phyloP scores from a whole-genome alignment of 2,329 filamentous ascomycete genomes.

The Penicillium palitans region DNA sequence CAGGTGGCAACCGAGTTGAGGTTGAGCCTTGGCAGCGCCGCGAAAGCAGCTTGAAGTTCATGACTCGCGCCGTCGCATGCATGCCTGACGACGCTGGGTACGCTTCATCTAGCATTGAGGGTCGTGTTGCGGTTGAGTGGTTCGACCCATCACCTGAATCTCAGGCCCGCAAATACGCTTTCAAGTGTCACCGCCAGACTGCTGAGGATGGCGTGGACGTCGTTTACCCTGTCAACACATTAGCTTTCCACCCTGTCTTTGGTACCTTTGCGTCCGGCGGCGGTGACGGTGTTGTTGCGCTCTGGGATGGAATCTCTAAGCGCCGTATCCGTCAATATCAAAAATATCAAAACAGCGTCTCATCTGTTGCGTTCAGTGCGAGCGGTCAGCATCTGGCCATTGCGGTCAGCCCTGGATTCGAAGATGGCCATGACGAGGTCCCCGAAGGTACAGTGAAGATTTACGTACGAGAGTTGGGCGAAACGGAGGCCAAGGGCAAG shows the following conservation, averaged over 20 bases:
- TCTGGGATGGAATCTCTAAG: constrained; percentile 93
- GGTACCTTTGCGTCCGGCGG: constrained; percentile 88
- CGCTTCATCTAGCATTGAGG: constrained; percentile 88
- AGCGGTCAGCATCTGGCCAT: constrained; percentile 79
- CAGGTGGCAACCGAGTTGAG: constrained; percentile 43
- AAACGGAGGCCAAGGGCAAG: constrained; percentile 86
- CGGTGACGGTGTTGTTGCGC: constrained; percentile 84
- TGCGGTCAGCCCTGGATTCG: constrained; percentile 81
- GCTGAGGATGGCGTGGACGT: constrained; percentile 66
- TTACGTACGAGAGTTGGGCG: constrained; percentile 77
- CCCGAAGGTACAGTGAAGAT: constrained; percentile 73
- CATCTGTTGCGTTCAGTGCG: constrained; percentile 71
- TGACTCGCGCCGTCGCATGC: constrained; percentile 87
- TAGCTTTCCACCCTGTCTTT: constrained; percentile 79
- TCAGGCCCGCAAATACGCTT: constrained; percentile 92
- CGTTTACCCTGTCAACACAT: constrained; percentile 86
- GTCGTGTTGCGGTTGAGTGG: constrained; percentile 94
- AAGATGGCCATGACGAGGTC: constrained; percentile 77
- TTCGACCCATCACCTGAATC: constrained; percentile 87
- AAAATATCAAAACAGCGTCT: constrained; percentile 75
- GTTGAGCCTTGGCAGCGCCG: constrained; percentile 87
- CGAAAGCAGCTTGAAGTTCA: constrained; percentile 93
- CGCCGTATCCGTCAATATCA: constrained; percentile 86
- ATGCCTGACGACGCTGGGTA: constrained; percentile 98
- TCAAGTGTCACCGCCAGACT: constrained; percentile 93